Evolutionary conservation across 805 yeast species (phyloP), one percentile per base, ranked within the genome.

Genomic region (Barnettozyma sp.): DNA sequence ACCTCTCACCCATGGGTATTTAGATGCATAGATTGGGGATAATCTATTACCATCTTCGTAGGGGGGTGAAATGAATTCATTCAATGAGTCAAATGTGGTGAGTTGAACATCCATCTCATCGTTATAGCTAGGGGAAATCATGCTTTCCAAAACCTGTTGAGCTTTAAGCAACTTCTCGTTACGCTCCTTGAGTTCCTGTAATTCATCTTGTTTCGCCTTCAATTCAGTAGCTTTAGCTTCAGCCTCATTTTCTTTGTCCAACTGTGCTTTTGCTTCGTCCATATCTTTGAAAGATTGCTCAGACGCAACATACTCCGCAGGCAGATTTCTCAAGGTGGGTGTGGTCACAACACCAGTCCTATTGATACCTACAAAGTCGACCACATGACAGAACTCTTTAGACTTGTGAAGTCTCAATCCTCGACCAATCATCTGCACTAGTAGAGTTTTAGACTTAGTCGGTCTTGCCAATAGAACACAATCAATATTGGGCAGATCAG

Each of bases 401-500:
- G 69, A 73, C 2, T 67, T 61, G 48, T 76, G 76, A 11, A 73
- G 45, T 24, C 97, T 60, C 26, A 88, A 59, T 0, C 97, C 97
- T 38, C 97, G 66, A 1, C 97, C 97, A 14, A 88, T 70, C 95
- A 88, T 88, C 53, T 88, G 97, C 13, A 77, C 68, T 24, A 85
- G 58, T 28, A 88, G 59, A 0, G 82, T 74, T 22, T 76, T 60
- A 1, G 96, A 87, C 39, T 68, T 69, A 0, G 96, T 83, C 2
- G 96, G 95, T 22, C 96, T 62, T 4, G 84, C 82, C 22, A 88
- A 56, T 20, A 88, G 64, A 10, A 88, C 62, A 21, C 86, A 78
- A 51, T 88, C 97, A 38, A 87, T 81, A 42, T 78, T 78, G 3
- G 97, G 97, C 14, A 90, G 78, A 59, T 88, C 97, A 0, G 97